phyloP scores from a whole-genome alignment of 495 filamentous ascomycete species.

The Tirmania nivea region DNA sequence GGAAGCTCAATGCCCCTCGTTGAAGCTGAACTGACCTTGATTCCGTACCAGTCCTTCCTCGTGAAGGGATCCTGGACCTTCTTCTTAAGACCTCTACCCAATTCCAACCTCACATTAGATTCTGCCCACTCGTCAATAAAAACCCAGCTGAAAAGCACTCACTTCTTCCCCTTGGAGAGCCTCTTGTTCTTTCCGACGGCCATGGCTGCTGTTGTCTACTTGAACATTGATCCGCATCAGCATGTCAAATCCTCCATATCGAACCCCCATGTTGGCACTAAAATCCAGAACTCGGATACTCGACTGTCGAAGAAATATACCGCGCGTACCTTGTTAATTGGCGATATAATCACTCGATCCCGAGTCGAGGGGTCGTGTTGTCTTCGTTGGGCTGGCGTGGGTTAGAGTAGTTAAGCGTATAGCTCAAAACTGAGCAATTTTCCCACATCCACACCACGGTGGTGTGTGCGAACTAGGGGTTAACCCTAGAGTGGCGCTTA shows the following conservation, averaged over 20 bases:
- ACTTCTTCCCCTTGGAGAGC: conserved; percentile 98
- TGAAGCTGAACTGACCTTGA: conserved; percentile 34
- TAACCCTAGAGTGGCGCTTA: no score
- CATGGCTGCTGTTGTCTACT: conserved; percentile 13
- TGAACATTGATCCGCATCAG: neutral
- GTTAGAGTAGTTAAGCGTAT: neutral
- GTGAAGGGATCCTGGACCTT: conserved; percentile 89
- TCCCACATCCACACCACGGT: neutral
- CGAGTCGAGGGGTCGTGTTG: conserved; percentile 5
- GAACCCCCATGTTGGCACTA: no score
- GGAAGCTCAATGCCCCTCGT: conserved; percentile 27
- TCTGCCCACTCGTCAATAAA: no score
- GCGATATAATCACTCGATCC: neutral
- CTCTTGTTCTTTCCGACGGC: conserved; percentile 82
- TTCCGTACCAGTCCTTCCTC: conserved; percentile 94
- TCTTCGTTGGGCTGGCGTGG: neutral
- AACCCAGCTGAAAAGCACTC: neutral
- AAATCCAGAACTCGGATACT: neutral
- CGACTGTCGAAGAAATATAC: neutral
- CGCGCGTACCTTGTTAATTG: neutral
- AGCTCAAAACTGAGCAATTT: neutral
- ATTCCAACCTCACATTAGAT: neutral
- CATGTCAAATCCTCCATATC: no score
- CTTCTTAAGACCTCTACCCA: conserved; percentile 75
- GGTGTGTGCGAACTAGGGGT: neutral